Conservation (phyloP, 352 stramenopile species). For the Blastocystis sp. region DNA sequence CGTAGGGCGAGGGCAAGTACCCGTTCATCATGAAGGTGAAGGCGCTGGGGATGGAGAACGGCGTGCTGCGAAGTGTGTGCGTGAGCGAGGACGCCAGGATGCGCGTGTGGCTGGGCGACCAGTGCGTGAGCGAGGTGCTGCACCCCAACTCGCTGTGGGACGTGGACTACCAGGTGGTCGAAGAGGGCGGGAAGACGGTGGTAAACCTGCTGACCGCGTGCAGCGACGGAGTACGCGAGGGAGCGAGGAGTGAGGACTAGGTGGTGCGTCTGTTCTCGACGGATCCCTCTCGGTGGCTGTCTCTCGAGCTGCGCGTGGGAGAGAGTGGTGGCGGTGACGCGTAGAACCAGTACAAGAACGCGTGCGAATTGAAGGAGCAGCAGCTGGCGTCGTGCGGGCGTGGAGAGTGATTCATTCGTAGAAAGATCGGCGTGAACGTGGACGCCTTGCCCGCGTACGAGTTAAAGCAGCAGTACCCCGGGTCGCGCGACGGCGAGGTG, state of each 20-base stretch:
- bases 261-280: background rate
- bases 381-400: background rate
- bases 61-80: background rate
- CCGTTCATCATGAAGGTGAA: constrained; percentile 62
- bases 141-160: constrained; percentile 60
- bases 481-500: constrained; percentile 32
- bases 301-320: background rate
- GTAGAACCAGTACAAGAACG: background rate
- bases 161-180: constrained; percentile 4
- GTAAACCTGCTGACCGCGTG: background rate
- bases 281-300: background rate
- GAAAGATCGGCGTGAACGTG: constrained; percentile 32
- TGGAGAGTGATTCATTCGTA: background rate
- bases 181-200: background rate
- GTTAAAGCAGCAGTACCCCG: background rate
- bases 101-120: background rate
- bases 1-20: constrained; percentile 45
- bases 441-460: background rate
- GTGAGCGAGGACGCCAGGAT: constrained; percentile 4
- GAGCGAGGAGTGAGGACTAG: background rate
- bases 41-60: background rate
- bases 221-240: background rate
- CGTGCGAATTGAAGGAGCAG: background rate
- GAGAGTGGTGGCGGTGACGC: background rate
- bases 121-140: background rate